A percentile compares a stretch with the other conserved stretches of the same genome.
phyloP scores from a whole-genome alignment of 148 eudicot genomes.

The Cornus suecica region DNA sequence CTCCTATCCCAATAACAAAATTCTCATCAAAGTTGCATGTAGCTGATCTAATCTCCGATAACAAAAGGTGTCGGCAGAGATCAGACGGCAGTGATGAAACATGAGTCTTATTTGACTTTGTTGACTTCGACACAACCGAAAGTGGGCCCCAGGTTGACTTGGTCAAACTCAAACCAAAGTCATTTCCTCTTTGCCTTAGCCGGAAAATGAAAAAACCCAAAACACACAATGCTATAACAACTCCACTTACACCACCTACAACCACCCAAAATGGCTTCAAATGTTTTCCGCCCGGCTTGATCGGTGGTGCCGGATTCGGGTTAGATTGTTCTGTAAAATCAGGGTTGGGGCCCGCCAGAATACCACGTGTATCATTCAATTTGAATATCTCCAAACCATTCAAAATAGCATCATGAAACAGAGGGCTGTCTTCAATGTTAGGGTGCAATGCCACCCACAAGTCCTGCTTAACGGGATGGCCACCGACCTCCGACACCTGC shows the following conservation, averaged over 20 bases:
- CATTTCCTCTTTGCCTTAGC: background rate
- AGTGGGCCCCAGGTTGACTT: background rate
- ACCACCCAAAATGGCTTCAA: background rate
- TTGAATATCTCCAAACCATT: too few relatives aligned
- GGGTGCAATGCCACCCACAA: too few relatives aligned
- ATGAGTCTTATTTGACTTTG: background rate
- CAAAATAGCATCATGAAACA: too few relatives aligned
- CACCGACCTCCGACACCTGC: too few relatives aligned
- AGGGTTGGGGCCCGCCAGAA: too few relatives aligned
- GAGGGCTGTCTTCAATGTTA: too few relatives aligned
- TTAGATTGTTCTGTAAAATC: too few relatives aligned
- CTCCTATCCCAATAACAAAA: slow-evolving; percentile 16
- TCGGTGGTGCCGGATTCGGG: too few relatives aligned
- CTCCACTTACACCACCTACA: background rate
- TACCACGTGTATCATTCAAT: too few relatives aligned
- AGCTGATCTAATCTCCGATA: slow-evolving; percentile 3
- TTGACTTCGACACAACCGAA: background rate
- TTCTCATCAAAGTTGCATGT: slow-evolving; percentile 8
- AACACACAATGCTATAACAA: background rate
- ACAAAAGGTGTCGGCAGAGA: background rate
- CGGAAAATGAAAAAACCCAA: background rate
- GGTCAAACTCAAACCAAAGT: too few relatives aligned
- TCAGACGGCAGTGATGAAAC: background rate
- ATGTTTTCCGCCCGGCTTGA: background rate
- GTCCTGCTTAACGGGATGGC: too few relatives aligned